Conservation (phyloP, 345 rosid species). For the Linum trigynum region DNA sequence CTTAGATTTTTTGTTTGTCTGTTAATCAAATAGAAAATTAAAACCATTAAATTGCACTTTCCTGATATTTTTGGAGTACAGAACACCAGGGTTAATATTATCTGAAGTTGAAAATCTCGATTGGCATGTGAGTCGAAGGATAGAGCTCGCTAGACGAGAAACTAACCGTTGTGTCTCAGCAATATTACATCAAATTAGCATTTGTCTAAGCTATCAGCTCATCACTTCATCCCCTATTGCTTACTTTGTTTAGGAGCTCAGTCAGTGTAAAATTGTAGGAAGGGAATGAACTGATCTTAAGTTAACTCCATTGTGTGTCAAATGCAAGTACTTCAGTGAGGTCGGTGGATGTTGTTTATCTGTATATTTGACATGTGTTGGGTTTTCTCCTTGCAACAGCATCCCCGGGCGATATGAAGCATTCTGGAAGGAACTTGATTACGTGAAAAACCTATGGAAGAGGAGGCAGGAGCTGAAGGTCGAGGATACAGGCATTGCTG, state of each 20-base stretch:
- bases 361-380: neutral
- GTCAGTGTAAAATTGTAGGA: neutral
- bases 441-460: conserved; percentile 47
- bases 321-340: neutral
- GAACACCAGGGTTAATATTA: neutral
- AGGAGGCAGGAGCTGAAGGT: conserved; percentile 47
- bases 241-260: too few species aligned
- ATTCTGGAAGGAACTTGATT: conserved; percentile 55
- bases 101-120: too few species aligned
- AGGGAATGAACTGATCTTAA: neutral
- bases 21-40: neutral
- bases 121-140: too few species aligned
- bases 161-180: too few species aligned
- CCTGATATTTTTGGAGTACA: neutral
- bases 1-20: neutral
- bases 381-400: conserved; percentile 20
- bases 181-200: too few species aligned
- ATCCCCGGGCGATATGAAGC: conserved; percentile 47
- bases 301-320: too few species aligned
- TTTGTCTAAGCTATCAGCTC: too few species aligned
- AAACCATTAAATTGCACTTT: neutral
- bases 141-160: too few species aligned
- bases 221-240: too few species aligned
- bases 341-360: neutral
- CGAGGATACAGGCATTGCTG: conserved; percentile 58